Evolutionary conservation across 768 basidiomycete species (phyloP).

Genomic region (Mycena amicta): DNA sequence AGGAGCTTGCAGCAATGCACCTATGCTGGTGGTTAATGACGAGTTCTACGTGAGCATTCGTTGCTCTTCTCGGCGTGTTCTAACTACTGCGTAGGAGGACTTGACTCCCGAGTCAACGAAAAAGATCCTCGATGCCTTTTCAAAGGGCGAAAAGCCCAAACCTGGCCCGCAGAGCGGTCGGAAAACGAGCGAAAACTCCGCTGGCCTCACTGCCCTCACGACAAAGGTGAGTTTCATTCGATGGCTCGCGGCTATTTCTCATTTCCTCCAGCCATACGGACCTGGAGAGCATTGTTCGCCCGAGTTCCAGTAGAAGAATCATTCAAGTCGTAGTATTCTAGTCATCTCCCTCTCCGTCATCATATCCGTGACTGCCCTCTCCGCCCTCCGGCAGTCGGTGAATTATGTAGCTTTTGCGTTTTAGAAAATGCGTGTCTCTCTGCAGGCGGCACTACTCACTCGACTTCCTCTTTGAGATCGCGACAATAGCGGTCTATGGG

Average conservation of each 20-base stretch:
- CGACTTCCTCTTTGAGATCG: constrained; percentile 83
- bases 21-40: constrained; percentile 94
- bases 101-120: constrained; percentile 76
- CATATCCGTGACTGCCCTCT: constrained; percentile 68
- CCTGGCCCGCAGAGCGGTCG: constrained; percentile 92
- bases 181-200: constrained; percentile 90
- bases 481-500: constrained; percentile 83
- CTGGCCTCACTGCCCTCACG: constrained; percentile 80
- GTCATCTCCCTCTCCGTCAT: constrained; percentile 84
- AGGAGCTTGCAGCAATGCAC: constrained; percentile 97
- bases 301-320: constrained; percentile 70
- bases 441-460: constrained; percentile 51
- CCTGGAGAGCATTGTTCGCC: constrained; percentile 87
- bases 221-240: constrained; percentile 55
- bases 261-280: constrained; percentile 74
- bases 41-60: constrained; percentile 83
- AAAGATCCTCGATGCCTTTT: constrained; percentile 77
- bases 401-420: constrained; percentile 54
- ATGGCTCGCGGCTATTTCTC: constrained; percentile 13
- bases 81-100: constrained; percentile 63
- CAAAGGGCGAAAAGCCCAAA: constrained; percentile 83
- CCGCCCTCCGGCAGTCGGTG: constrained; percentile 74
- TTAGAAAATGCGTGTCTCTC: too few species aligned
- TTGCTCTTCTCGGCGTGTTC: constrained; percentile 9
- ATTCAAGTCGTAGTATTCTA: constrained; percentile 35